Evolutionary conservation across 2,329 filamentous ascomycete genomes (phyloP).

Genomic region (Penicillium corylophilum): DNA sequence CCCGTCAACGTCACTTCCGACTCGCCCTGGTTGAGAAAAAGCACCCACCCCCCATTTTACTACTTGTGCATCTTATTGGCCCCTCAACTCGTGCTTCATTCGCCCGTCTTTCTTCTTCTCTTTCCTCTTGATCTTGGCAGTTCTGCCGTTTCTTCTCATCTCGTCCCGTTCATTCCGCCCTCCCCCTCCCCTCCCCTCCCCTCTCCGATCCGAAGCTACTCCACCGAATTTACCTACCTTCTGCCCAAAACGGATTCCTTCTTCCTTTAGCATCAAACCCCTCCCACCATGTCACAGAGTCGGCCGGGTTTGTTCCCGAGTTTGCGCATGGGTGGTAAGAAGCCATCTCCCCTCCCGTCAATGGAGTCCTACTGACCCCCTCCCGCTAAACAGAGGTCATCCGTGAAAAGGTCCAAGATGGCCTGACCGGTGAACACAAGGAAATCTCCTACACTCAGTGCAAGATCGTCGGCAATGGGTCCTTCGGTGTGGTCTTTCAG

Average conservation of each 20-base stretch:
- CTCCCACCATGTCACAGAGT: constrained; percentile 74
- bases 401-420: constrained; percentile 98
- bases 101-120: background rate
- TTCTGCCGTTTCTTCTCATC: constrained; percentile 37
- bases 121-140: constrained; percentile 32
- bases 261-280: constrained; percentile 45
- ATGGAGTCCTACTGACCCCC: constrained; percentile 22
- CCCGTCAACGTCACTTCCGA: constrained; percentile 13
- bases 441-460: constrained; percentile 98
- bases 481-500: constrained; percentile 98
- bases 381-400: constrained; percentile 76
- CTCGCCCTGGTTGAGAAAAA: constrained; percentile 2
- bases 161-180: constrained; percentile 36
- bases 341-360: constrained; percentile 19
- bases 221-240: constrained; percentile 24
- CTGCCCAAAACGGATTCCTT: constrained; percentile 58
- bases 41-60: constrained; percentile 18
- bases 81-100: background rate
- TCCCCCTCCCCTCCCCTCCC: constrained; percentile 30
- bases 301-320: constrained; percentile 83
- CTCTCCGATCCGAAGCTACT: constrained; percentile 27
- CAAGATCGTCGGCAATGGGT: constrained; percentile 99
- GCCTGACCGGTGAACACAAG: constrained; percentile 90
- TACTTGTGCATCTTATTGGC: constrained; percentile 1
- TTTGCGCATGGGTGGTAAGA: constrained; percentile 96